Percentiles rank a stretch among this genome's conserved stretches.
Evolutionary conservation across 2,329 filamentous ascomycete genomes (phyloP).

Genomic region (Alternaria dauci): DNA sequence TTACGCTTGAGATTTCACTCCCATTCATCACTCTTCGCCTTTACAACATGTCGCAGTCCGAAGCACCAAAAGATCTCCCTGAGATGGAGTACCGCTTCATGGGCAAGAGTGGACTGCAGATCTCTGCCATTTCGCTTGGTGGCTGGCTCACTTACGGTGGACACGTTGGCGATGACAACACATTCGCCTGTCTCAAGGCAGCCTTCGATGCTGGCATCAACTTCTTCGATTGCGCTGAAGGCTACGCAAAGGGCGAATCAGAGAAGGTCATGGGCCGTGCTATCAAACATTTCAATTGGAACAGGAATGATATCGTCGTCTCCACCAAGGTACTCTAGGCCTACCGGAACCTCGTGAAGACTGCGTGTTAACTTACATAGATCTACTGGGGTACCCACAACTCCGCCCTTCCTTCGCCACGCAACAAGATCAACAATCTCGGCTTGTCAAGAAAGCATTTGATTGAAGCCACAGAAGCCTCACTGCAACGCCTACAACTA

Average conservation of each 20-base stretch:
- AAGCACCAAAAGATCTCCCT: conserved; percentile 40
- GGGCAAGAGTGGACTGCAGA: conserved; percentile 75
- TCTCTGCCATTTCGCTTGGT: conserved; percentile 75
- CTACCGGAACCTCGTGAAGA: not conserved
- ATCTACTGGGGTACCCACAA: conserved; percentile 71
- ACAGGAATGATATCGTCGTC: conserved; percentile 65
- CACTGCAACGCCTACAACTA: conserved; percentile 65
- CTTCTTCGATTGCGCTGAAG: conserved; percentile 68
- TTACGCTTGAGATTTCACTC: not conserved
- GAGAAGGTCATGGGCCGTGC: conserved; percentile 65
- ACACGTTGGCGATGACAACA: conserved; percentile 71
- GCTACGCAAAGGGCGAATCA: conserved; percentile 61
- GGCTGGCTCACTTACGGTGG: conserved; percentile 74
- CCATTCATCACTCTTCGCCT: not conserved
- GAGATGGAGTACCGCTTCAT: conserved; percentile 76
- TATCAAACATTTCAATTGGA: conserved; percentile 67
- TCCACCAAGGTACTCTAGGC: conserved; percentile 61
- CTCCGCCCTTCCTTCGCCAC: conserved; percentile 51
- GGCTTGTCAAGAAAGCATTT: conserved; percentile 75
- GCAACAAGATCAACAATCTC: conserved; percentile 71
- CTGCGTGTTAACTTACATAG: conserved; percentile 45
- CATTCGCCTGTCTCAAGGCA: conserved; percentile 63
- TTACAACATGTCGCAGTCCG: conserved; percentile 12
- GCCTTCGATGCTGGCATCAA: conserved; percentile 66
- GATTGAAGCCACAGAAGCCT: conserved; percentile 69